Evolutionary conservation across 169 alveolate genomes (phyloP).

Genomic region (Amoebophrya sp.): DNA sequence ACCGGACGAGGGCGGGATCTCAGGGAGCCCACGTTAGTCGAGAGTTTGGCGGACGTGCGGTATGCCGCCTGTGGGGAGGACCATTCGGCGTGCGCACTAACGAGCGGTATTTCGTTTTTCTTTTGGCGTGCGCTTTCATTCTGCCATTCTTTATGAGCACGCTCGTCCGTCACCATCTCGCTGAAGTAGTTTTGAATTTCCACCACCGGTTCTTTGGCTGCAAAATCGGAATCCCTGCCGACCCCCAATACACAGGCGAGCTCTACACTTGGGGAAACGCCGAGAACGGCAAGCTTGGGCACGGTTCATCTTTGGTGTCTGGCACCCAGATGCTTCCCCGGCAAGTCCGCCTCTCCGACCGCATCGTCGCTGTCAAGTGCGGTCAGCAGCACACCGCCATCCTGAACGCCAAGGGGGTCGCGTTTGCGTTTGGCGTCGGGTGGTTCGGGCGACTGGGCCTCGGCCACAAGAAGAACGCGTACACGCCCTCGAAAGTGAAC

Average conservation of each 20-base stretch:
- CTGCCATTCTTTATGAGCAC: no score
- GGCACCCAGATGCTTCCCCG: conserved; percentile 23
- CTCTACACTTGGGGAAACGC: conserved; percentile 30
- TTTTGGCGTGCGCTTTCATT: no score
- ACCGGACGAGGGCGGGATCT: conserved; percentile 19
- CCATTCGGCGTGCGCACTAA: conserved; percentile 10
- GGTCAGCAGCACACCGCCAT: conserved; percentile 20
- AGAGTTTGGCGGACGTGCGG: background rate
- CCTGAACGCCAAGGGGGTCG: conserved; percentile 14
- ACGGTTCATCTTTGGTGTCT: conserved; percentile 25
- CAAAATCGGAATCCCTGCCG: no score
- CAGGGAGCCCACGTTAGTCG: conserved; percentile 26
- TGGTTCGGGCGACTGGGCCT: conserved; percentile 30
- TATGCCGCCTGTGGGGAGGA: conserved; percentile 25
- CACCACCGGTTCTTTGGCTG: no score
- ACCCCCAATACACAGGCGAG: conserved; percentile 14
- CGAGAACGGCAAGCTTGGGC: conserved; percentile 25
- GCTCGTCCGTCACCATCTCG: no score
- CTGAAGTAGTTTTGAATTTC: no score
- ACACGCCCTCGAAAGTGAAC: conserved; percentile 9
- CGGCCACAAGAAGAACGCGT: conserved; percentile 24
- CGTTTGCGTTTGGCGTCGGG: conserved; percentile 21
- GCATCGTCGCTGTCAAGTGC: conserved; percentile 13
- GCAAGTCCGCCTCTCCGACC: conserved; percentile 10
- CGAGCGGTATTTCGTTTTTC: background rate